Conservation (phyloP, 2,329 filamentous ascomycete species). For the Trichoderma cornu-damae region DNA sequence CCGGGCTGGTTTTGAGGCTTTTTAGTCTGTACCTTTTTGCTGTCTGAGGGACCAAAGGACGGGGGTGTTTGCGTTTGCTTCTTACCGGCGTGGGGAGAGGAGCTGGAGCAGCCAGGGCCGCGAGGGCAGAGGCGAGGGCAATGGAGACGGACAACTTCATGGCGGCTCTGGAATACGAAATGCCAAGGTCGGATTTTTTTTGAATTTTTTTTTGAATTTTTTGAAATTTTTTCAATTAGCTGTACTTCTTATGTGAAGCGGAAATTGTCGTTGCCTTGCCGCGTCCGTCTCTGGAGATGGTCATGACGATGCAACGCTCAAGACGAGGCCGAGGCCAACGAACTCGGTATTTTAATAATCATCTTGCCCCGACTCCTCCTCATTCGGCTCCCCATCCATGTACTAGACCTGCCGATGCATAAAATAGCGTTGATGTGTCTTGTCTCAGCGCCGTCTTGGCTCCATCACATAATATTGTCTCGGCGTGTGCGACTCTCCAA, state of each 20-base stretch:
- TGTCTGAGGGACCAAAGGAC: background rate
- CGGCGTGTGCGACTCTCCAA: conserved; percentile 4
- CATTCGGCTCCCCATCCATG: no score
- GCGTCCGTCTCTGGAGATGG: background rate
- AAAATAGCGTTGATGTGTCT: background rate
- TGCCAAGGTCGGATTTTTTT: no score
- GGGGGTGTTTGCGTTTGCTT: background rate
- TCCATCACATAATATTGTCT: conserved; percentile 12
- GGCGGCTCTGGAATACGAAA: no score
- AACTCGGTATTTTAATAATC: background rate
- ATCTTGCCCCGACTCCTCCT: no score
- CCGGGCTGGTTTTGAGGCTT: conserved; percentile 42
- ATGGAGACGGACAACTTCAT: conserved; percentile 32
- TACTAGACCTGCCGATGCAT: no score
- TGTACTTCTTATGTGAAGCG: no score
- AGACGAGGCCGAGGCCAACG: background rate
- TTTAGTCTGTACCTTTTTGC: no score
- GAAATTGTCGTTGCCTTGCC: no score
- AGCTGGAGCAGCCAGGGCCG: conserved; percentile 29
- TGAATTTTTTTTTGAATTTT: no score
- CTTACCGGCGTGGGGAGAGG: conserved; percentile 28
- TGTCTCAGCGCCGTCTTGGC: background rate
- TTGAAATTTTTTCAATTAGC: no score
- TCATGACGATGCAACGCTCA: background rate
- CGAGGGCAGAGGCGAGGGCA: conserved; percentile 25